phyloP scores from a whole-genome alignment of 305 asterid genomes.

The Solanum hybrid region DNA sequence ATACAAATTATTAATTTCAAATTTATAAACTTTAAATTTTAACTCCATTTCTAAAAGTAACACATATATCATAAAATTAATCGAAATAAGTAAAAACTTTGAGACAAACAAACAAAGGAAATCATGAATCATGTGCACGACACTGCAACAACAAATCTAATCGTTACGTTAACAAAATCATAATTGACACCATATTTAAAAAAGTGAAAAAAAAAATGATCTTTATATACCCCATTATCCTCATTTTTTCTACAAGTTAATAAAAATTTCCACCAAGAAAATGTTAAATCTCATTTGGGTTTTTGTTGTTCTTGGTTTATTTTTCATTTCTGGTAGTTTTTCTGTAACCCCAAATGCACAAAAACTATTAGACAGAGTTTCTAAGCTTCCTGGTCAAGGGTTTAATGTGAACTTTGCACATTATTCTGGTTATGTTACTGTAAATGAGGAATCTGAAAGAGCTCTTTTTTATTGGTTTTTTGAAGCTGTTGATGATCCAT shows the following conservation, averaged over 20 bases:
- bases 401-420: slow-evolving; percentile 65
- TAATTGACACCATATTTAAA: not conserved
- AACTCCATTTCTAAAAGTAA: accelerated
- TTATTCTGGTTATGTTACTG: slow-evolving; percentile 67
- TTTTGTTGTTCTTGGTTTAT: slow-evolving; percentile 20
- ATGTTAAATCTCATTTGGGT: slow-evolving; percentile 45
- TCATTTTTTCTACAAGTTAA: not conserved
- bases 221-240: not conserved
- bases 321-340: slow-evolving; percentile 8
- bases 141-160: not conserved
- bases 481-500: slow-evolving; percentile 73
- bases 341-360: slow-evolving; percentile 20
- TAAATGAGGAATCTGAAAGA: slow-evolving; percentile 53
- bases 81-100: not conserved
- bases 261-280: slow-evolving; percentile 18
- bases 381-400: slow-evolving; percentile 60
- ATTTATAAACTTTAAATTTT: not conserved
- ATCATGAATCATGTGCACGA: not conserved
- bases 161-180: not conserved
- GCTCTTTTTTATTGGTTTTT: slow-evolving; percentile 81
- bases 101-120: not conserved
- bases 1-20: not conserved
- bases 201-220: not conserved
- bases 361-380: slow-evolving; percentile 50
- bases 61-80: not conserved